phyloP scores from a whole-genome alignment of 805 yeast species.

The Ascoidea tarda region DNA sequence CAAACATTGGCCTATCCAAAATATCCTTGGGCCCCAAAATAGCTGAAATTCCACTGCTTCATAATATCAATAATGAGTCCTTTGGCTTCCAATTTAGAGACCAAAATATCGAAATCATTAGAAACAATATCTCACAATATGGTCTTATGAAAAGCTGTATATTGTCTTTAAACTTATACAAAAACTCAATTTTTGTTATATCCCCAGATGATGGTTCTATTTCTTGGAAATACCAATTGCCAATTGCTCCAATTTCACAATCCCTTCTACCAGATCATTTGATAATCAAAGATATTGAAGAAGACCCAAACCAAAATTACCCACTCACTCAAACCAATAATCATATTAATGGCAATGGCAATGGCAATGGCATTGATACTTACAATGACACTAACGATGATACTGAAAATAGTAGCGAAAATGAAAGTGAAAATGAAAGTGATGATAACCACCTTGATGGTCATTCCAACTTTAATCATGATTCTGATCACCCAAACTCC shows the following conservation, averaged over 20 bases:
- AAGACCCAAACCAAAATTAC: no score
- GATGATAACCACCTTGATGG: no score
- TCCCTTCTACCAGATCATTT: slow-evolving; percentile 14
- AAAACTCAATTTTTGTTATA: slow-evolving; percentile 11
- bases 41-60: slow-evolving; percentile 16
- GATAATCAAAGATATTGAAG: no score
- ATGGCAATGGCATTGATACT: no score
- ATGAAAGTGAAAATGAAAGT: background rate
- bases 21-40: slow-evolving; percentile 15
- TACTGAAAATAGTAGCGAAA: background rate
- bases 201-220: slow-evolving; percentile 15
- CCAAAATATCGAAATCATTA: background rate
- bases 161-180: background rate
- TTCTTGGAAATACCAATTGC: slow-evolving; percentile 26
- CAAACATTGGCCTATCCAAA: slow-evolving; percentile 17
- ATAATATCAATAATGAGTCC: background rate
- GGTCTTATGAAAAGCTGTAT: background rate
- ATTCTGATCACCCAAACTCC: no score
- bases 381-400: background rate
- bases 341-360: no score
- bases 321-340: no score
- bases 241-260: slow-evolving; percentile 16
- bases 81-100: background rate
- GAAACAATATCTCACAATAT: background rate
- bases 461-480: no score